Conservation (phyloP, 371 early-diverging fungal genomes). For the Haplosporangium sp. region DNA sequence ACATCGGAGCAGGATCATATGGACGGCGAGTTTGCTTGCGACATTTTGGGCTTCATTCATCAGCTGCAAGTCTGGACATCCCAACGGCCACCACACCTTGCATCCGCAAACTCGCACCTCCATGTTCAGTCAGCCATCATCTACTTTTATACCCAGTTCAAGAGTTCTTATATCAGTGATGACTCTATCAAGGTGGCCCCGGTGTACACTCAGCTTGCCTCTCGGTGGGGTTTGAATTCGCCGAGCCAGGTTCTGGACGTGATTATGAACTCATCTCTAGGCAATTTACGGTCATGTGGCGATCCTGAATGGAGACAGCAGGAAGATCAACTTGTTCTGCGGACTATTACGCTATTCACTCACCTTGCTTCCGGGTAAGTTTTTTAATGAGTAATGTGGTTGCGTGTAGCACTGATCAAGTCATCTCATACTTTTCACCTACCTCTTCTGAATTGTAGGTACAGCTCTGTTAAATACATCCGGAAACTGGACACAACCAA, state of each 20-base stretch:
- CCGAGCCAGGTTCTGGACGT: constrained; percentile 68
- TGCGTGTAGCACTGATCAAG: no score
- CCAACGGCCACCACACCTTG: constrained; percentile 32
- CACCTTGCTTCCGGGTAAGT: constrained; percentile 86
- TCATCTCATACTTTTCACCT: neutral
- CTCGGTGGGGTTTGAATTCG: constrained; percentile 46
- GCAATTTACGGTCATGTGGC: constrained; percentile 56
- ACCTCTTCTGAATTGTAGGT: constrained; percentile 50
- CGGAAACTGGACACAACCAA: constrained; percentile 77
- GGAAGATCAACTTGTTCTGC: constrained; percentile 61
- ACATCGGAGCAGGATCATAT: constrained; percentile 72
- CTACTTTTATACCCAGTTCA: constrained; percentile 81
- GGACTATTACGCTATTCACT: constrained; percentile 74
- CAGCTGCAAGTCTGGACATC: constrained; percentile 59
- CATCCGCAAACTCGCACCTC: constrained; percentile 41
- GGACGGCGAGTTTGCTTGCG: constrained; percentile 73
- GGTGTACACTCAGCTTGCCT: constrained; percentile 61
- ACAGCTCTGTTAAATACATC: constrained; percentile 77
- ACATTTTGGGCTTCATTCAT: constrained; percentile 68
- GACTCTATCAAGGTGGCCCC: constrained; percentile 60
- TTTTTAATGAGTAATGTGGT: no score
- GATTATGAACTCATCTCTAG: constrained; percentile 67
- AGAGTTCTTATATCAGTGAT: constrained; percentile 83
- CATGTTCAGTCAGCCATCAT: constrained; percentile 72
- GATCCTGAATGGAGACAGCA: constrained; percentile 65